phyloP scores from a whole-genome alignment of 805 yeast species.

The Ogataea chonburiensis region DNA sequence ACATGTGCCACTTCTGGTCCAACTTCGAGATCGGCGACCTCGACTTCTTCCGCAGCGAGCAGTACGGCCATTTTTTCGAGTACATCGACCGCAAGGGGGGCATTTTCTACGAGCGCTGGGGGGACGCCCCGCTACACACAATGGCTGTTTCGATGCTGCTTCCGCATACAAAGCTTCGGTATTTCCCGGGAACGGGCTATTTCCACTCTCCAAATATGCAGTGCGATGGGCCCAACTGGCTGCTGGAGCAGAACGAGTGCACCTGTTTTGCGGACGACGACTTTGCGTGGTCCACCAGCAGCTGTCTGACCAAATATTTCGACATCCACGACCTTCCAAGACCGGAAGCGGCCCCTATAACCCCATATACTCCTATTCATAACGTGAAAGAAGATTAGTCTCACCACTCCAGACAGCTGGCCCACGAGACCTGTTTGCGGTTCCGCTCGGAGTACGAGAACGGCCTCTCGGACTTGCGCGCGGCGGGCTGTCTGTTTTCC shows the following conservation, averaged over 20 bases:
- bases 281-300: constrained; percentile 48
- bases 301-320: constrained; percentile 49
- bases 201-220: constrained; percentile 55
- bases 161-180: constrained; percentile 29
- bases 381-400: constrained; percentile 6
- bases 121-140: constrained; percentile 42
- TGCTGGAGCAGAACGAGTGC: constrained; percentile 48
- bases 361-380: constrained; percentile 31
- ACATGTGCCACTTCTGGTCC: constrained; percentile 65
- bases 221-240: constrained; percentile 53
- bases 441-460: constrained; percentile 7
- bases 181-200: constrained; percentile 53
- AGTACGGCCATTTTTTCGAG: constrained; percentile 55
- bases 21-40: constrained; percentile 62
- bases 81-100: constrained; percentile 60
- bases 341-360: constrained; percentile 29
- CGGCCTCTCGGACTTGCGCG: constrained; percentile 3
- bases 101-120: constrained; percentile 66
- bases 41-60: constrained; percentile 55
- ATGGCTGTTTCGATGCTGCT: constrained; percentile 33
- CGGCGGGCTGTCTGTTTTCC: constrained; percentile 24
- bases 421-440: constrained; percentile 33
- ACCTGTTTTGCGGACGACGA: constrained; percentile 49
- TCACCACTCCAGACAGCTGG: constrained; percentile 32
- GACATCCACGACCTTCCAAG: constrained; percentile 32